A percentile compares a stretch with the other conserved stretches of the same genome.
Evolutionary conservation across 2,329 filamentous ascomycete genomes (phyloP).

Genomic region (Cordyceps cateniannulata): DNA sequence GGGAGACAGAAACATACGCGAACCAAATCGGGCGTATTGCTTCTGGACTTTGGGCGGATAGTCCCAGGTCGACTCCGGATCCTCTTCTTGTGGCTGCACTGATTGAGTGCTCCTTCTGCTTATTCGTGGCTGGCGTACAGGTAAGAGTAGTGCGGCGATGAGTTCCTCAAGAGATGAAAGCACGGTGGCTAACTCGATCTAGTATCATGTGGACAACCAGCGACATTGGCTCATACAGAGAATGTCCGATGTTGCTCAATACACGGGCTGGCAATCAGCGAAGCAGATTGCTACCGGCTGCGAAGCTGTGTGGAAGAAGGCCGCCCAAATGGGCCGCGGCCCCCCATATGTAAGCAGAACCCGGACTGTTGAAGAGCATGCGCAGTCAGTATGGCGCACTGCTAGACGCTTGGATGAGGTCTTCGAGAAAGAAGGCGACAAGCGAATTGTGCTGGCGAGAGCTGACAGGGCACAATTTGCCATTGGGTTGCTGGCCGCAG

Average conservation of each 20-base stretch:
- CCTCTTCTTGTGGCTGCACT: conserved; percentile 74
- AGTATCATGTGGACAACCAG: conserved; percentile 67
- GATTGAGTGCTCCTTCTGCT: conserved; percentile 72
- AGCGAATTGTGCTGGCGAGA: conserved; percentile 51
- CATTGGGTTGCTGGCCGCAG: conserved; percentile 70
- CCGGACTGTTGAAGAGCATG: conserved; percentile 21
- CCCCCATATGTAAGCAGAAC: conserved; percentile 41
- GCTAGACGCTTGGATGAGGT: conserved; percentile 45
- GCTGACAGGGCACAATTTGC: conserved; percentile 65
- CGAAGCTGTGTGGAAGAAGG: conserved; percentile 76
- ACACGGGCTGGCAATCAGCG: conserved; percentile 85
- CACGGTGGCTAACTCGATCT: conserved; percentile 15
- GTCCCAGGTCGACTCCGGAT: conserved; percentile 40
- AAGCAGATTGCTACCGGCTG: conserved; percentile 76
- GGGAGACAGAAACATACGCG: conserved; percentile 63
- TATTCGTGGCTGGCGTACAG: conserved; percentile 82
- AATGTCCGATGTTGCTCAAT: conserved; percentile 65
- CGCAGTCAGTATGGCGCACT: conserved; percentile 39
- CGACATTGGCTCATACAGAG: conserved; percentile 71
- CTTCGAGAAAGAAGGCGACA: conserved; percentile 37
- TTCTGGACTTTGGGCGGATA: conserved; percentile 59
- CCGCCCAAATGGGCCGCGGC: conserved; percentile 65
- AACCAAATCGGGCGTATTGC: conserved; percentile 73
- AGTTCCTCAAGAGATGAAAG: background rate
- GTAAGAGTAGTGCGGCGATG: conserved; percentile 28